Evolutionary conservation across 257 asterid genomes (phyloP), one percentile per base, ranked within the genome.

Genomic region (Perilla frutescens): DNA sequence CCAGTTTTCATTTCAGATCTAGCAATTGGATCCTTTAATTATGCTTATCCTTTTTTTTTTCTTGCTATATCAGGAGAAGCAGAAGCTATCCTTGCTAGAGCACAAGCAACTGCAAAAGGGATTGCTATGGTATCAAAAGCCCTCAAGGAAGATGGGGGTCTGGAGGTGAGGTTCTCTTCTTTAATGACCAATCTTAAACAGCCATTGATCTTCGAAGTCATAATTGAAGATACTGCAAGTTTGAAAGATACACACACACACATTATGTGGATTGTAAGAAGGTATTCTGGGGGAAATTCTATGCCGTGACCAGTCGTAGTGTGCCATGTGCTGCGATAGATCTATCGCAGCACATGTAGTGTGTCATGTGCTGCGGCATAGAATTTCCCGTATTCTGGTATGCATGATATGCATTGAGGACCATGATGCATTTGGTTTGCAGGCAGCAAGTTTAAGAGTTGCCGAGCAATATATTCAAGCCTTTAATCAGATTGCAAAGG

Each of bases 391-490:
- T 59, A 68, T 20, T 47, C 26, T 49, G 68, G 8, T 75, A 59
- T 45, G 56, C 56, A 66, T 48, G 43, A 26, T 63, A 36, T 8
- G 12, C 62, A 62, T 29, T 69, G 56, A 62, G 37, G 58, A 62
- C 62, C 60, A 59, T 56, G 57, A 40, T 70, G 26, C 57, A 60
- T 70, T 64, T 72, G 49, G 65, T 79, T 77, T 84, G 73, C 86
- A 93, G 98, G 98, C 98, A 13, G 96, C 97, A 61, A 89, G 97
- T 77, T 70, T 93, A 76, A 87, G 89, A 82, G 72, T 93, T 79
- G 98, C 97, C 4, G 98, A 93, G 87, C 97, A 93, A 76, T 93
- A 93, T 71, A 83, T 91, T 62, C 87, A 87, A 2, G 98, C 98
- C 5, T 93, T 91, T 59, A n/a, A 89, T 72, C 81, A 77, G 61